Evolutionary conservation across 345 rosid genomes (phyloP), one percentile per base, ranked within the genome.

Genomic region (Populus pruinosa): DNA sequence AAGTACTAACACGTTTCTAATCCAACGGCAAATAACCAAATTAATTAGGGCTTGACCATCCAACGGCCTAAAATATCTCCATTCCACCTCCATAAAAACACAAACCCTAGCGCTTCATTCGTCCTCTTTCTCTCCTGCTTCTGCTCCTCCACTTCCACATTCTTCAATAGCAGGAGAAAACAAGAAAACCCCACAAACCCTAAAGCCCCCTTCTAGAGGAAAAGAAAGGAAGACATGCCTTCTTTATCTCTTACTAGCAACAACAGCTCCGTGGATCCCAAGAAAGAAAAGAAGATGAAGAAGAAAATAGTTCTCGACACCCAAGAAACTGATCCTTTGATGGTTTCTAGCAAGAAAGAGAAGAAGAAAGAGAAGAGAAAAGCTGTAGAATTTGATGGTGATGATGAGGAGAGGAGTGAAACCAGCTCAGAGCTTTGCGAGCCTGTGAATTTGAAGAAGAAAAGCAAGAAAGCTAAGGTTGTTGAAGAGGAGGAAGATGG

Each of bases 391-490:
- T 73, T 72, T 8, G 86, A 80, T 17, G 81, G 71, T n/a, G 81
- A 80, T 0, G 95, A 87, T 0, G 93, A 81, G 4, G 83, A 63
- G 35, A 86, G 59, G 76, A 91, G 96, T 73, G 98, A 90, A 67
- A 88, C 92, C 18, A 88, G 93, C 87, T 92, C 92, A 18, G 98
- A 92, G 83, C 78, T 92, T 1, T 87, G 85, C 10, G 91, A 89
- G 78, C 88, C 93, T 0, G 88, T 81, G 70, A 82, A 77, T 63
- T 74, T 70, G 75, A 81, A 77, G 73, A 82, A 89, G 82, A 89
- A 83, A 78, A 87, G 84, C 83, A 86, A 87, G 83, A 91, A 85
- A 74, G 83, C 82, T 10, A 87, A 85, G 73, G 79, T 77, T 23
- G 63, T 14, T 56, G 70, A 41, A 16, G 78, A 39, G 66, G 82